A percentile compares a stretch with the other conserved stretches of the same genome.
These are phyloP conservation scores for Discostella stelligeroides DNA, from an alignment of 108 stramenopile species.

Conservation along the genomic window DNA sequence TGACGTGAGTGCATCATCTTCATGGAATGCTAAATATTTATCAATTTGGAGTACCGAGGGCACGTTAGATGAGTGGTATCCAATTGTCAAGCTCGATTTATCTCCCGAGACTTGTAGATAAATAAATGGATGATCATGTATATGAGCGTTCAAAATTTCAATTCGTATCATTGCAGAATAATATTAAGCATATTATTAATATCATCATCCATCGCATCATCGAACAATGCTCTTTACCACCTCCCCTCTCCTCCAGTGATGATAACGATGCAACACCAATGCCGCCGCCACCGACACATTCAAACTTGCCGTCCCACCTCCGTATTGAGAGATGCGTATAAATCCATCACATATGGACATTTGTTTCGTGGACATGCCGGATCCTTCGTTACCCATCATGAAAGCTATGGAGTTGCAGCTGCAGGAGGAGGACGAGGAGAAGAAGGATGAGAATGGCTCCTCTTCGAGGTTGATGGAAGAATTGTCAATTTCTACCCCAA, in stretches of 20 bases:
- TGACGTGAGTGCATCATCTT: background rate
- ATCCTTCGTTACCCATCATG: slow-evolving; percentile 89
- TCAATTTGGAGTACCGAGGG: slow-evolving; percentile 52
- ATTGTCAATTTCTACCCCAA: slow-evolving; percentile 83
- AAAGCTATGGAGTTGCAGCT: slow-evolving; percentile 49
- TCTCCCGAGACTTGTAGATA: no score
- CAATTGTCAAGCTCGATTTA: slow-evolving; percentile 39
- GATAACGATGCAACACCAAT: slow-evolving; percentile 60
- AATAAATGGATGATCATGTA: no score
- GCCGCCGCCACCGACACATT: slow-evolving; percentile 85
- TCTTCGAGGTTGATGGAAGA: slow-evolving; percentile 40
- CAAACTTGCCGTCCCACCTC: slow-evolving; percentile 86
- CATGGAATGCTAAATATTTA: slow-evolving; percentile 38
- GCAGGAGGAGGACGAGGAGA: slow-evolving; percentile 16
- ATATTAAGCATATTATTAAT: background rate
- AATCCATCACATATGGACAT: slow-evolving; percentile 73
- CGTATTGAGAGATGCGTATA: slow-evolving; percentile 79
- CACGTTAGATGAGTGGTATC: slow-evolving; percentile 41
- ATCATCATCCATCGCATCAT: background rate
- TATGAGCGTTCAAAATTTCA: no score
- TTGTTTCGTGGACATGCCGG: slow-evolving; percentile 74
- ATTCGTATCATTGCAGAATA: no score
- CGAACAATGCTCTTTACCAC: background rate
- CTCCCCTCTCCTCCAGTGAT: slow-evolving; percentile 11
- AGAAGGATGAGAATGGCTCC: slow-evolving; percentile 19